Percentiles rank a stretch among this genome's conserved stretches.
phyloP scores from a whole-genome alignment of 2,329 filamentous ascomycete genomes.

The Alternaria arbusti region DNA sequence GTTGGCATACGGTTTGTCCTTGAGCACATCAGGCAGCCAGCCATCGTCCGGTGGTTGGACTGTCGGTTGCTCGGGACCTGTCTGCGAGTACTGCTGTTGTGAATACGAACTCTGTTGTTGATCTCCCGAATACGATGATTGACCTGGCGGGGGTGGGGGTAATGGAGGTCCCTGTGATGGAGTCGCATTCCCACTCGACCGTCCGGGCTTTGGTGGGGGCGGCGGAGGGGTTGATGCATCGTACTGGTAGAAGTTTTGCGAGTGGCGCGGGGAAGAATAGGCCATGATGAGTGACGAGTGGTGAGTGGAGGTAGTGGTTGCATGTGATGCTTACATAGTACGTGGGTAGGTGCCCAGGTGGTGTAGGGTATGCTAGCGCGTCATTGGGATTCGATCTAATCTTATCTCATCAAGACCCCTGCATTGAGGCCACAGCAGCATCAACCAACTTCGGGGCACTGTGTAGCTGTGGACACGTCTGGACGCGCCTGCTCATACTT shows the following conservation, averaged over 20 bases:
- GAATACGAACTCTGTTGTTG: constrained; percentile 24
- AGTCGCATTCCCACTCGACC: constrained; percentile 51
- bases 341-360: not conserved
- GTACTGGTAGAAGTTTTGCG: constrained; percentile 48
- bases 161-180: constrained; percentile 53
- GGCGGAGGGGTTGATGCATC: constrained; percentile 56
- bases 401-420: constrained; percentile 43
- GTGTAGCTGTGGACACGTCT: constrained; percentile 30
- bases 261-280: constrained; percentile 48
- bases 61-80: constrained; percentile 21
- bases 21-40: constrained; percentile 79
- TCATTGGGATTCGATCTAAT: constrained; percentile 30
- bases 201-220: constrained; percentile 54
- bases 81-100: constrained; percentile 26
- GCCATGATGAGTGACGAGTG: constrained; percentile 35
- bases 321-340: constrained; percentile 7
- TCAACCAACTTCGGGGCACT: constrained; percentile 21
- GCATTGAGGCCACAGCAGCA: constrained; percentile 42
- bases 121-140: constrained; percentile 32
- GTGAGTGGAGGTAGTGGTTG: not conserved
- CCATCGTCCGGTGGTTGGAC: constrained; percentile 59
- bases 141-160: constrained; percentile 51
- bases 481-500: constrained; percentile 14
- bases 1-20: constrained; percentile 77
- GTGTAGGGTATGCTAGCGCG: constrained; percentile 3